Evolutionary conservation across 306 rosid genomes (phyloP), one percentile per base, ranked within the genome.

Genomic region (Begonia fuchsioides): DNA sequence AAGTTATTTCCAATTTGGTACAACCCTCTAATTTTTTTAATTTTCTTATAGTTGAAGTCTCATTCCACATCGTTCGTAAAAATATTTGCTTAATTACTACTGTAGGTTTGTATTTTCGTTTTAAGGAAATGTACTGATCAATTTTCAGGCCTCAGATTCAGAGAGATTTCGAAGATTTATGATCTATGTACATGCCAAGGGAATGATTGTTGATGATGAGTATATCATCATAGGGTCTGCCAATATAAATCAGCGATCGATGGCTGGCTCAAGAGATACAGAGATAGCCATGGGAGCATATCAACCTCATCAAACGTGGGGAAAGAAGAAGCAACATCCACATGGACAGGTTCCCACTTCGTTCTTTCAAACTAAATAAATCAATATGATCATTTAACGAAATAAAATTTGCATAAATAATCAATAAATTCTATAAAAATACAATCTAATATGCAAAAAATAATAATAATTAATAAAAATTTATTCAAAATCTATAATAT

Each of bases 221-320:
- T 82, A 82, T 32, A 84, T 75, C 53, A 75, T 87, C 44, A 12
- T 82, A 57, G 96, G 94, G 35, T 87, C 94, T 44, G 92, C 96
- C 39, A 87, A 87, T 58, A 79, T 87, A 58, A 87, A 82, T 59
- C 84, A 87, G 67, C 75, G 92, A 60, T 87, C 96, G 39, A 15
- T 86, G 86, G 86, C 80, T 2, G 94, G 96, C 52, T 86, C 94
- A 53, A 79, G 96, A 71, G 96, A 86, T 62, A 86, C 92, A 2
- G 96, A 86, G 79, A 86, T 82, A 61, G 96, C 94, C 63, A 86
- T 82, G 96, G 96, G 96, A n/a, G 84, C 84, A 32, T 79, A 79
- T 62, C 94, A 86, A 61, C 83, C 82, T 20, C 72, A 41, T 49
- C 59, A 76, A 52, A 76, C 94, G 9, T 75, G 94, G 90, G 73